These are phyloP conservation scores for Neoascochyta sp. DNA, from an alignment of 2,329 filamentous ascomycete species.

Conservation along the genomic window DNA sequence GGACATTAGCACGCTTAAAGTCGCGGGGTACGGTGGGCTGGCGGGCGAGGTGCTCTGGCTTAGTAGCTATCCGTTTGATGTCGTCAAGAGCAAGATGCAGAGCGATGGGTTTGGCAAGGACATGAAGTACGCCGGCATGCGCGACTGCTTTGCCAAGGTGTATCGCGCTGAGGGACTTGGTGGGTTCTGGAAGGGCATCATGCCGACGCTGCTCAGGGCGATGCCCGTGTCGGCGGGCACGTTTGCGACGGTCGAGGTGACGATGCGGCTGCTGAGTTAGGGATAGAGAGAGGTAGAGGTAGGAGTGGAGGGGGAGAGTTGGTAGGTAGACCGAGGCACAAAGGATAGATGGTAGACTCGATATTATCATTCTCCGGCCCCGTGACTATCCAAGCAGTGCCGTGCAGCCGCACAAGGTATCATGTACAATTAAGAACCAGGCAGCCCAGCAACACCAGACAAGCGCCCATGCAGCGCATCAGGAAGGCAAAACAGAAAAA, in stretches of 20 bases:
- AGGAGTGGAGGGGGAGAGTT: too few relatives aligned
- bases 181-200: slow-evolving; percentile 95
- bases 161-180: slow-evolving; percentile 70
- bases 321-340: too few relatives aligned
- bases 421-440: too few relatives aligned
- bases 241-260: slow-evolving; percentile 64
- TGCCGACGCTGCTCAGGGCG: slow-evolving; percentile 83
- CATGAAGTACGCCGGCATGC: slow-evolving; percentile 75
- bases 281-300: too few relatives aligned
- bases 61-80: slow-evolving; percentile 89
- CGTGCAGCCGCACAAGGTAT: too few relatives aligned
- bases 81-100: slow-evolving; percentile 99
- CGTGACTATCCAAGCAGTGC: too few relatives aligned
- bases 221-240: slow-evolving; percentile 99
- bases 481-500: too few relatives aligned
- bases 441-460: too few relatives aligned
- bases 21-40: slow-evolving; percentile 87
- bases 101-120: slow-evolving; percentile 79
- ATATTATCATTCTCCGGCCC: too few relatives aligned
- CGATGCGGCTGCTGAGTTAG: slow-evolving; percentile 20
- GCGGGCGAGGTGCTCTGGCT: slow-evolving; percentile 95
- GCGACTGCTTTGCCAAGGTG: slow-evolving; percentile 82
- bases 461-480: too few relatives aligned
- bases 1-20: slow-evolving; percentile 77
- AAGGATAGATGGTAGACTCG: too few relatives aligned